Evolutionary conservation across 306 rosid genomes (phyloP).

Genomic region (Mimosa bimucronata): DNA sequence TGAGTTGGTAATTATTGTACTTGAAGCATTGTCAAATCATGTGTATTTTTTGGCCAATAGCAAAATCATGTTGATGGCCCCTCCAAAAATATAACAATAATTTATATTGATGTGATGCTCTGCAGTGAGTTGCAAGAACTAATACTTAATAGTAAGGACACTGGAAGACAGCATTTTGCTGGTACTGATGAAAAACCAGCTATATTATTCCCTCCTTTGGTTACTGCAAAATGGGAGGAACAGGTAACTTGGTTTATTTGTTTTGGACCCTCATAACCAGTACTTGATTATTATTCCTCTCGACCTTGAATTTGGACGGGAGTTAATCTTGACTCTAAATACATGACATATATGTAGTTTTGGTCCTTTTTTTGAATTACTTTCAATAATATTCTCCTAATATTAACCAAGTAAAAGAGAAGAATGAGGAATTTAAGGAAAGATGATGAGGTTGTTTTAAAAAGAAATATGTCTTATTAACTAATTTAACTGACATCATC

Average conservation of each 20-base stretch:
- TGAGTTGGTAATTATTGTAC: conserved; percentile 20
- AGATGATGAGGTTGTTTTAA: no score
- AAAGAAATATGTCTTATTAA: no score
- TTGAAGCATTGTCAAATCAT: background rate
- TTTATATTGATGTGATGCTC: conserved; percentile 35
- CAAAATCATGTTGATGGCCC: background rate
- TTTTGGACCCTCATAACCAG: background rate
- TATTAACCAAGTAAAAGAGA: no score
- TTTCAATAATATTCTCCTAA: no score
- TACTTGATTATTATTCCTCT: background rate
- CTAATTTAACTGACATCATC: no score
- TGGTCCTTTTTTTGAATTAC: no score
- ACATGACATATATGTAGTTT: no score
- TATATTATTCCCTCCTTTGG: conserved; percentile 73
- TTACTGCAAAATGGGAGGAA: conserved; percentile 96
- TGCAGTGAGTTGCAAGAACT: conserved; percentile 83
- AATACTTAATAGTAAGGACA: conserved; percentile 79
- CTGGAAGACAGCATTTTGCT: conserved; percentile 94
- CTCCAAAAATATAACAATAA: conserved; percentile 17
- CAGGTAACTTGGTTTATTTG: conserved; percentile 52
- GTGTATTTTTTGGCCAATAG: background rate
- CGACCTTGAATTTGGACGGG: no score
- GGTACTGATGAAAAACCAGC: conserved; percentile 86
- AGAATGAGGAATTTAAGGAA: no score
- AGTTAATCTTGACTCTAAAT: no score